Conservation (phyloP, 371 early-diverging fungal species). For the Mortierella sp. region DNA sequence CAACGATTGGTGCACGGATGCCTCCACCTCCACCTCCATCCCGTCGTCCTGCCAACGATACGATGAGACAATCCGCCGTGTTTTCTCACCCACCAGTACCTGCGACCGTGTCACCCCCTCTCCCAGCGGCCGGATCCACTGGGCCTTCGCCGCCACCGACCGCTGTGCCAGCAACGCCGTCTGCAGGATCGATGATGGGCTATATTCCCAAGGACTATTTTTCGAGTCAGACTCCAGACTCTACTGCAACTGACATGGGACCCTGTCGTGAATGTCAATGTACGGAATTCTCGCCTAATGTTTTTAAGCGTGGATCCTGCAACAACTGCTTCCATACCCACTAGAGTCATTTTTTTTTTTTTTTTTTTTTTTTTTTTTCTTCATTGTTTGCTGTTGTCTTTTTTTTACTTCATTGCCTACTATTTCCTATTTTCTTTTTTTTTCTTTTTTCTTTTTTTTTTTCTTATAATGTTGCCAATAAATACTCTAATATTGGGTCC, state of each 20-base stretch:
- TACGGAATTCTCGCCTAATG: conserved; percentile 48
- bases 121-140: background rate
- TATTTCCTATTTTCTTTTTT: background rate
- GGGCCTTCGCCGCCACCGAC: conserved; percentile 38
- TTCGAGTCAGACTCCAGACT: conserved; percentile 32
- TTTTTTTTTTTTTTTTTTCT: background rate
- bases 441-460: background rate
- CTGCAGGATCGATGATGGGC: conserved; percentile 42
- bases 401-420: background rate
- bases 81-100: conserved; percentile 21
- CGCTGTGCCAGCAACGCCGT: conserved; percentile 38
- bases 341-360: conserved; percentile 2
- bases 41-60: conserved; percentile 28
- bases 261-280: conserved; percentile 52
- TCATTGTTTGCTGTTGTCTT: background rate
- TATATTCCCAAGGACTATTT: conserved; percentile 53
- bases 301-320: conserved; percentile 51
- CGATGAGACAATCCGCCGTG: conserved; percentile 45
- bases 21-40: conserved; percentile 52
- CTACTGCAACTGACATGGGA: conserved; percentile 28
- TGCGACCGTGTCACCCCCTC: conserved; percentile 29
- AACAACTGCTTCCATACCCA: conserved; percentile 52
- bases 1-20: conserved; percentile 45
- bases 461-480: background rate
- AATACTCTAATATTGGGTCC: background rate